phyloP scores from a whole-genome alignment of 257 asterid genomes.

The Coffea eugenioides region DNA sequence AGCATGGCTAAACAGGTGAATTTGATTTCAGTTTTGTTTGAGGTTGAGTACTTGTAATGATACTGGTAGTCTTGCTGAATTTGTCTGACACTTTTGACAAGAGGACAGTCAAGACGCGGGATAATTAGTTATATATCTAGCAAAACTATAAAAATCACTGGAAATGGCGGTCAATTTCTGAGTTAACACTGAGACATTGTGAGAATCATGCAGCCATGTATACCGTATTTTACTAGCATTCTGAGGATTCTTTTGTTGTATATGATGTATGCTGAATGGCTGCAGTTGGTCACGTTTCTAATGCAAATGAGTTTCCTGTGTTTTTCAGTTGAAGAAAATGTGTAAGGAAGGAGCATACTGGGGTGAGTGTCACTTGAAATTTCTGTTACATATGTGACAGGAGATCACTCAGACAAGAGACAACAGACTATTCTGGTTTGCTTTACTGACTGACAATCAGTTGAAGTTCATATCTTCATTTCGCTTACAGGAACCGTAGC shows the following conservation, averaged over 20 bases:
- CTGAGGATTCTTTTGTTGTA: not conserved
- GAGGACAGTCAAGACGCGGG: not conserved
- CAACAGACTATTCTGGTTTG: not conserved
- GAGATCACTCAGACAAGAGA: not conserved
- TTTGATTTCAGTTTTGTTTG: not conserved
- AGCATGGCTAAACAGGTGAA: not conserved
- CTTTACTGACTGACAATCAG: not conserved
- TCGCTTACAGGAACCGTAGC: constrained; percentile 65
- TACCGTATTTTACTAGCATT: not conserved
- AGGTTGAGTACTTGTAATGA: not conserved
- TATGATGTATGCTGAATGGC: not conserved
- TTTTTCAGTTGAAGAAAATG: constrained; percentile 81
- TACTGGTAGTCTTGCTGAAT: not conserved
- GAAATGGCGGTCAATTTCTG: not conserved
- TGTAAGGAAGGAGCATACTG: constrained; percentile 91
- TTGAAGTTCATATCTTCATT: not conserved
- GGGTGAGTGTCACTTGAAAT: constrained; percentile 54
- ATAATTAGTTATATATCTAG: not conserved
- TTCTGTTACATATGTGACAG: not conserved
- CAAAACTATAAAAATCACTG: not conserved
- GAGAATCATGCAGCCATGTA: not conserved
- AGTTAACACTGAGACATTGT: no score
- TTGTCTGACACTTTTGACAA: not conserved
- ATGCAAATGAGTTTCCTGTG: constrained; percentile 13
- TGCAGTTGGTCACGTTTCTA: constrained; percentile 6